These are phyloP conservation scores for Hirsutella minnesotensis DNA, from an alignment of 2,329 filamentous ascomycete genomes.

Conservation along the genomic window DNA sequence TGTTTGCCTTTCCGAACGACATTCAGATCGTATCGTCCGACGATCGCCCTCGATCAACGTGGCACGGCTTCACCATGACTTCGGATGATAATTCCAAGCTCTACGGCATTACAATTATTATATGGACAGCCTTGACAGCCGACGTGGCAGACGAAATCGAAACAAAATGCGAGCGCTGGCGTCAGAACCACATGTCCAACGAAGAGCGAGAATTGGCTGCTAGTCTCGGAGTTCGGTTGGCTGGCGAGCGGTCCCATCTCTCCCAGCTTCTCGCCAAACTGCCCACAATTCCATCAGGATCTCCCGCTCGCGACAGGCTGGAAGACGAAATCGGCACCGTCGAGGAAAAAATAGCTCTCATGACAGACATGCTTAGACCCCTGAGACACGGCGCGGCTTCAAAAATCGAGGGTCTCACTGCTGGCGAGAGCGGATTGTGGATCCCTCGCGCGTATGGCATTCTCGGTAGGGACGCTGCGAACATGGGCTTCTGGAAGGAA, in stretches of 20 bases:
- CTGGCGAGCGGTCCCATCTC: slow-evolving; percentile 76
- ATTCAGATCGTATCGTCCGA: slow-evolving; percentile 95
- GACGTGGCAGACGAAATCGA: slow-evolving; percentile 77
- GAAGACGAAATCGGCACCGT: slow-evolving; percentile 93
- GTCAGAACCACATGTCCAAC: slow-evolving; percentile 75
- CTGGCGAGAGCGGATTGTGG: slow-evolving; percentile 93
- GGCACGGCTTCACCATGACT: slow-evolving; percentile 99
- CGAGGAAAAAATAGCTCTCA: slow-evolving; percentile 92
- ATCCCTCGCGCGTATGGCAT: slow-evolving; percentile 89
- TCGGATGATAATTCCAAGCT: slow-evolving; percentile 83
- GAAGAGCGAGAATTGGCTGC: slow-evolving; percentile 86
- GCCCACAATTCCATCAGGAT: slow-evolving; percentile 69
- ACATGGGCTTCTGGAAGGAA: slow-evolving; percentile 95
- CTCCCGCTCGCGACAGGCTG: slow-evolving; percentile 65
- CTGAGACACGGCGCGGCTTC: slow-evolving; percentile 88
- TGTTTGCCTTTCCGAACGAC: slow-evolving; percentile 98
- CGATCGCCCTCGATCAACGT: slow-evolving; percentile 86
- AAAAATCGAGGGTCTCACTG: slow-evolving; percentile 92
- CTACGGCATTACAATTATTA: slow-evolving; percentile 80
- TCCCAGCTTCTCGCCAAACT: slow-evolving; percentile 79
- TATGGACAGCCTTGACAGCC: slow-evolving; percentile 81
- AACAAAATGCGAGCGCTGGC: slow-evolving; percentile 72
- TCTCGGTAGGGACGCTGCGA: slow-evolving; percentile 68
- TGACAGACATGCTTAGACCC: slow-evolving; percentile 90
- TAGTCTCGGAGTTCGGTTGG: slow-evolving; percentile 79